Base-by-base conservation (phyloP, 257 asterid species). In the Fraxinus pennsylvanica region DNA sequence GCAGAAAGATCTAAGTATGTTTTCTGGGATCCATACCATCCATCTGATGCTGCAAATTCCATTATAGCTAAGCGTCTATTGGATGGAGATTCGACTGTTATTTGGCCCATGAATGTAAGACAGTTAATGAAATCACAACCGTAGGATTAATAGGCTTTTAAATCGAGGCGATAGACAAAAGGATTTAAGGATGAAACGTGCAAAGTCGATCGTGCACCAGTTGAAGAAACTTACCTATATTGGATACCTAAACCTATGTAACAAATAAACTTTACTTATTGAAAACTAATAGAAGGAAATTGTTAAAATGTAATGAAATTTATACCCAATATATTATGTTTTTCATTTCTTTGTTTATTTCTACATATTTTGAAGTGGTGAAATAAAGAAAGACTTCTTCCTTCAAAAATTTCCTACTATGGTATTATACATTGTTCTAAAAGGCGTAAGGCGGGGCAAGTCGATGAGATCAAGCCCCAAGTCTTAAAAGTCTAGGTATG, bases 1-100 rank as follows among this genome's bases (percentile, higher is more conserved):
- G 77, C 52, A 71, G 91, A 90, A 73, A 82, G 97, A 75, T 86
- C 93, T 38, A 93, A 90, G 38, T 89, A 84, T 76, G 92, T 90
- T 36, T 93, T 93, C 35, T 93, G 97, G 97, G 97, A 93, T 85
- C 85, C 97, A 68, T 91, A 65, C 27, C 97, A 93, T 78, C 97
- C 97, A 33, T 38, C 89, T 2, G 94, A 93, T n/a, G 88, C 97
- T 14, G 87, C 92, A 36, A 91, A 93, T 68, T 7, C 73, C 15
- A 27, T 93, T 38, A 80, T 87, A 10, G 91, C 97, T 6, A 81
- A 73, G 61, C 88, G 96, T 17, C 73, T 93, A 27, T 5, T 90
- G 43, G 81, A 91, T 68, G 94, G 96, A n/a, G 82, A 82, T 21
- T 19, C 89, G 1, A 15, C 32, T 3, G 88, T 90, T 81, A 80